Base-by-base conservation (phyloP, 306 rosid species). In the Dalbergia oliveri region DNA sequence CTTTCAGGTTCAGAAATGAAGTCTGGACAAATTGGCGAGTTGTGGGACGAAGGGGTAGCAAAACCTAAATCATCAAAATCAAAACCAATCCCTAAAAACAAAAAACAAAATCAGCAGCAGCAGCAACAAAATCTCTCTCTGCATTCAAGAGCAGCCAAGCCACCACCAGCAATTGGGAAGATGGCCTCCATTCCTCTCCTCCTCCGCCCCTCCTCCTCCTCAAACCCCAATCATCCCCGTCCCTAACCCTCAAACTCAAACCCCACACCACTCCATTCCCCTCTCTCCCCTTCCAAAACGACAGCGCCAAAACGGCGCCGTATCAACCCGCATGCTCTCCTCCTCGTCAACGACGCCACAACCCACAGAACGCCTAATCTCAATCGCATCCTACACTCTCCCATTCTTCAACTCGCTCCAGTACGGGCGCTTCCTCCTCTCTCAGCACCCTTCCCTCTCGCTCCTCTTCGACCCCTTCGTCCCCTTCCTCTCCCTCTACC, bases 341-440 rank as follows among this genome's bases (percentile, higher is more conserved):
- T 77, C 33, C 13, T 26, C 31, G 3, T 26, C 31, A 26, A 7
- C 69, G 0, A n/a, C 81, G 0, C 82, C 92, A 0, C 89, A 88
- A 1, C 88, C 94, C 49, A 79, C 92, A 4, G 98, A 91, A 15
- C 97, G 98, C 2, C 47, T 95, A 58, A 88, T 93, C 87, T 95
- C 99, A 9, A 85, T 93, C 68, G 93, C 86, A 6, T 85, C 98
- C 1, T 95, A 95, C 89, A 73, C 89, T 0, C 97, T 95, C 57
- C 99, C 99, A 0, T 88, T 95, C 87, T 90, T 95, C 94, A 95
- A 95, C 68, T 91, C 98, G 71, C 90, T 95, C 34, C 98, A 95
- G 58, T 93, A 95, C 47, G 96, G 96, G 0, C 94, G 90, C 71
- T 84, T 65, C 90, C 83, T 95, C 53, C 88, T 93, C 54, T 4